These are phyloP conservation scores for Nitzschia putrida DNA, from an alignment of 108 stramenopile genomes.

Conservation along the genomic window DNA sequence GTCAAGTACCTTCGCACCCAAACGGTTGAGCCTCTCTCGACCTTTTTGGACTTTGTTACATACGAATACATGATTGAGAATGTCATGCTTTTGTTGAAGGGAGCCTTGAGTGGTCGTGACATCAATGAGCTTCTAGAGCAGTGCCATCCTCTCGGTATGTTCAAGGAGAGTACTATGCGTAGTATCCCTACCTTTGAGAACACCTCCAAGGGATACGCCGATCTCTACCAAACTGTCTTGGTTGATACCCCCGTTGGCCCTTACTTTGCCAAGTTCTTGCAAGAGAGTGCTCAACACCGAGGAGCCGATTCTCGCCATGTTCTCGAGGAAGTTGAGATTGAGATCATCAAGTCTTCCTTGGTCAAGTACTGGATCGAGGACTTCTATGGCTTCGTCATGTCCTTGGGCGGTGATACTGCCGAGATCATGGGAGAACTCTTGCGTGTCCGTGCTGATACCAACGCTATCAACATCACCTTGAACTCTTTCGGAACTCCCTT, in stretches of 20 bases:
- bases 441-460: slow-evolving; percentile 95
- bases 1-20: slow-evolving; percentile 98
- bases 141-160: slow-evolving; percentile 98
- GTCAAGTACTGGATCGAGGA: slow-evolving; percentile 99
- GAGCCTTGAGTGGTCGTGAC: slow-evolving; percentile 91
- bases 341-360: slow-evolving; percentile 97
- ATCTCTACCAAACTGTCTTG: slow-evolving; percentile 97
- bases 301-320: slow-evolving; percentile 82
- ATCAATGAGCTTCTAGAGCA: slow-evolving; percentile 96
- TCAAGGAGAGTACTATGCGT: slow-evolving; percentile 96
- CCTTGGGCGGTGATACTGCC: slow-evolving; percentile 93
- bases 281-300: slow-evolving; percentile 61
- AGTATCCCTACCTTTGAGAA: slow-evolving; percentile 96
- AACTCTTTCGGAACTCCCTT: slow-evolving; percentile 96
- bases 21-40: slow-evolving; percentile 91
- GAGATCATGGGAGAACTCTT: slow-evolving; percentile 94
- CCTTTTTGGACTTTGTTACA: slow-evolving; percentile 98
- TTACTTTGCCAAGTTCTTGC: slow-evolving; percentile 92
- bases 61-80: slow-evolving; percentile 99
- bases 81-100: slow-evolving; percentile 98
- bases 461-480: slow-evolving; percentile 97
- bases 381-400: slow-evolving; percentile 81
- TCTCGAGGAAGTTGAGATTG: slow-evolving; percentile 97
- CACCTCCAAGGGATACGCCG: slow-evolving; percentile 91
- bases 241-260: slow-evolving; percentile 98